Conservation (phyloP, 768 basidiomycete genomes). For the Multifurca ochricompacta region DNA sequence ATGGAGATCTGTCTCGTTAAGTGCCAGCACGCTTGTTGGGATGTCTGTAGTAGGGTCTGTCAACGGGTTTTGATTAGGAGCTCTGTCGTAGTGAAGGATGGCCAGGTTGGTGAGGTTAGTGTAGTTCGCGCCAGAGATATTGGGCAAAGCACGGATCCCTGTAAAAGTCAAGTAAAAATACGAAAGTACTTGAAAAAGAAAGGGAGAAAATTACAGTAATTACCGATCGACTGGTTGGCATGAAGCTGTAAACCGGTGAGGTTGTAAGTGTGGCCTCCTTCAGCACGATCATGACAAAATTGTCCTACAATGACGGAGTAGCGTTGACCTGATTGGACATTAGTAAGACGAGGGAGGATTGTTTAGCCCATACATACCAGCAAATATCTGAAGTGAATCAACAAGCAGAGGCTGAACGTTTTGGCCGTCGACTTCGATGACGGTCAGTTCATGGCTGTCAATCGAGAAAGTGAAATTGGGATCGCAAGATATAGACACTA, state of each 20-base stretch:
- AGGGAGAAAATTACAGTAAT: neutral
- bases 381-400: slow-evolving; percentile 12
- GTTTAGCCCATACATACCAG: neutral
- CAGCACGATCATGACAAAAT: neutral
- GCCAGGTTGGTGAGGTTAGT: slow-evolving; percentile 11
- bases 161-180: neutral
- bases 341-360: neutral
- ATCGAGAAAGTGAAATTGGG: slow-evolving; percentile 13
- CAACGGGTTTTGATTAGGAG: neutral
- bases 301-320: slow-evolving; percentile 10
- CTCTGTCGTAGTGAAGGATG: slow-evolving; percentile 20
- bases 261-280: neutral
- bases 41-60: neutral
- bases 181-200: neutral
- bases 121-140: neutral
- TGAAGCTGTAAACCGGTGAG: neutral
- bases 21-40: neutral
- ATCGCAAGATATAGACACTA: slow-evolving; percentile 11
- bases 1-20: neutral
- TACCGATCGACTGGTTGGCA: neutral
- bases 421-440: slow-evolving; percentile 22
- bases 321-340: slow-evolving; percentile 7
- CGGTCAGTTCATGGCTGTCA: slow-evolving; percentile 13
- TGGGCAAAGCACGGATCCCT: neutral
- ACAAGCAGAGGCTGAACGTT: slow-evolving; percentile 8